Evolutionary conservation across 208 protist species (phyloP), one percentile per base, ranked within the genome.

Genomic region (Endotrypanum monterogeii): DNA sequence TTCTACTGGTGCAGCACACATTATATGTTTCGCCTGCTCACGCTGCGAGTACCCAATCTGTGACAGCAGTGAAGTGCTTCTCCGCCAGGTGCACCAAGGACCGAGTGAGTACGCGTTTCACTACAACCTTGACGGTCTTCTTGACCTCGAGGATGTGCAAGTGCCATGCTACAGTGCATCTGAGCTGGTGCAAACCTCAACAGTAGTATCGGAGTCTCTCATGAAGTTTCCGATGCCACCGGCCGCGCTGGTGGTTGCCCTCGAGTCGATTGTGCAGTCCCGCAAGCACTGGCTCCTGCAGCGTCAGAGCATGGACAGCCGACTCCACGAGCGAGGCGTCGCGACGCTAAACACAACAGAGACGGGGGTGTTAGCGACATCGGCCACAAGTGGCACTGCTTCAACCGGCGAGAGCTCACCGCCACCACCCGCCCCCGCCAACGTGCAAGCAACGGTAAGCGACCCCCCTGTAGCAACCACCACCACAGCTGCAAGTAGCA

Each of bases 81-180:
- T 83, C 30, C 50, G 60, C 7, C 39, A 66, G 54, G 83, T 92
- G 20, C 67, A 65, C 1, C 73, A 82, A 25, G 91, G 89, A 3
- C 78, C 85, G 14, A 92, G 88, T 25, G 82, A 85, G 50, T 68
- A 84, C 74, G 89, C 88, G 5, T 96, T 96, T 67, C 78, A 74
- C 20, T 96, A 96, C 73, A 69, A 91, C 37, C 73, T 96, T 20
- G 89, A 96, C 28, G 83, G 84, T 51, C 60, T 96, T 9, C 83
- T 96, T n/a, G 84, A 91, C 71, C 60, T 94, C 11, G 83, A 94
- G 14, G 78, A 83, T 25, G 62, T 46, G 30, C 46, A 83, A 16
- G 91, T 94, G 44, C 91, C 89, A n/a, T 96, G 92, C 82, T 96
- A 96, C 78, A 93, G 87, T 55, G 83, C 83, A 12, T 74, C 85